Evolutionary conservation across 208 protist species (phyloP).

Genomic region (Naegleria lovaniensis): DNA sequence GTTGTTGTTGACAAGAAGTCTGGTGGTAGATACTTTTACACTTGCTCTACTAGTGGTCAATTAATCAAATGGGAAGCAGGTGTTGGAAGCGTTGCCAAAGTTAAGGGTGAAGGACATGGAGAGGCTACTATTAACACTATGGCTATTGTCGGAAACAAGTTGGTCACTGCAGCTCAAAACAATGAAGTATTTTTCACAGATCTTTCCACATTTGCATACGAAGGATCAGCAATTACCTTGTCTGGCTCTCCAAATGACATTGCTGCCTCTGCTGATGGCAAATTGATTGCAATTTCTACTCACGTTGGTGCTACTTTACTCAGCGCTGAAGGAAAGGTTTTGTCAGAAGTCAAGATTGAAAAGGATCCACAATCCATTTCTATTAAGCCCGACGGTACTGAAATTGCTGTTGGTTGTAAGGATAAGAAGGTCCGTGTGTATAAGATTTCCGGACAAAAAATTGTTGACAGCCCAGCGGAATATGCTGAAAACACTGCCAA

Average conservation of each 20-base stretch:
- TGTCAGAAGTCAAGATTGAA: background rate
- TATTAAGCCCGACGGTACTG: background rate
- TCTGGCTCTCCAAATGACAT: background rate
- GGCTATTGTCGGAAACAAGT: background rate
- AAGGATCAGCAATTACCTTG: background rate
- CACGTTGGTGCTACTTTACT: background rate
- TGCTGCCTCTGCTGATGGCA: background rate
- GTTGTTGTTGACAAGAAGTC: background rate
- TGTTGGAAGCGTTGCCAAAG: background rate
- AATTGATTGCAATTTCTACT: background rate
- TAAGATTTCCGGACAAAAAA: background rate
- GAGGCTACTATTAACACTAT: background rate
- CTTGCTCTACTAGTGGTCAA: background rate
- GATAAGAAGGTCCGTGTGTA: constrained; percentile 2
- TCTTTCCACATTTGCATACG: background rate
- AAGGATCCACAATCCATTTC: background rate
- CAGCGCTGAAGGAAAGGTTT: background rate
- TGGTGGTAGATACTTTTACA: background rate
- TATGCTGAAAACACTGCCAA: background rate
- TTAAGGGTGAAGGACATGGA: background rate
- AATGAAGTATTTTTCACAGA: background rate
- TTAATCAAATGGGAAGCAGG: background rate
- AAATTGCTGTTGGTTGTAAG: background rate
- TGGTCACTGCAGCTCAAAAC: background rate
- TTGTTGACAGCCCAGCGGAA: background rate